Base-by-base conservation (phyloP, 495 filamentous ascomycete species). In the Aspergillus campestris region DNA sequence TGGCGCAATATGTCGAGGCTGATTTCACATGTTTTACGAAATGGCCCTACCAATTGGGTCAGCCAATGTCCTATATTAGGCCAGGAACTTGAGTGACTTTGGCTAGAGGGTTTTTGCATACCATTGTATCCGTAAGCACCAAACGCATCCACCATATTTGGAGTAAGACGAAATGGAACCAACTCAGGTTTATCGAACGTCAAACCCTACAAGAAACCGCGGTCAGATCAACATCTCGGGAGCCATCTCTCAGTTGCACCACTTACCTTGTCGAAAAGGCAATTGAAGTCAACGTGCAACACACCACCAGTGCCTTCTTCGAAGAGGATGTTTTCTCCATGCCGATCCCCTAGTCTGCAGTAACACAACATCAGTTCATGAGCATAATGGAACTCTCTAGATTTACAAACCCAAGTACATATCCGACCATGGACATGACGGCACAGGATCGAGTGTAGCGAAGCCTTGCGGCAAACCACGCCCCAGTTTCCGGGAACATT, bases 271-370 rank as follows among this genome's bases (percentile, higher is more conserved):
- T 99, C 94, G 64, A 99, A 99, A 14, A 99, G 83, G 66, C 92
- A 99, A 67, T 99, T 99, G 76, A 99, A 99, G 67, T 99, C 92
- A 40, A 99, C 92, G 66, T 99, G 92, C 57, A 97, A 81, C 18
- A 94, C 81, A 44, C 94, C 94, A 37, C 94, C 92, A 49, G 89
- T 94, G 31, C 83, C 82, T 74, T 95, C 88, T 62, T 97, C 89
- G 39, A 97, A 86, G 31, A 95, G 77, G 40, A 99, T 87, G 62
- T 99, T 99, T 66, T 97, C 92, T 44, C 90, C 90, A 64, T 99
- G 92, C n/a, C 92, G 87, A 60, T 99, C 92, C 32, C 92, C 92
- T 4, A 99, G 78, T 11, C 75, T 78, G 37, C 49, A 48, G 11
- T n/a, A 29, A 37, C 5, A 33, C 38, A 50, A 33, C 9, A 8